These are phyloP conservation scores for Sclerotinia minor DNA, from an alignment of 2,329 filamentous ascomycete genomes.

Conservation along the genomic window DNA sequence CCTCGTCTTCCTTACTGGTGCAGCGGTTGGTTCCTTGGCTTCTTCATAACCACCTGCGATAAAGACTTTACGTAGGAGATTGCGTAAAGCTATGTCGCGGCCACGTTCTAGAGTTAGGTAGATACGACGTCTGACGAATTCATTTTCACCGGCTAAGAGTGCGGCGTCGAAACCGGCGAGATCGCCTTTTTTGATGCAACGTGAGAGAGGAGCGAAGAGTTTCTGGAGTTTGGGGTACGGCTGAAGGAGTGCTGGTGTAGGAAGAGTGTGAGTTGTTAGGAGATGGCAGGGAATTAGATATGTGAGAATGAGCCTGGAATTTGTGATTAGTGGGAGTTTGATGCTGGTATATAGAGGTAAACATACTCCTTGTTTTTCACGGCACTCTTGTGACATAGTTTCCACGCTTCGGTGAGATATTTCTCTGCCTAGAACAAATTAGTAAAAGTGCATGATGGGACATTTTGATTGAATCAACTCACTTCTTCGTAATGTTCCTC, in stretches of 20 bases:
- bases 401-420: constrained; percentile 76
- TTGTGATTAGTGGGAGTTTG: constrained; percentile 25
- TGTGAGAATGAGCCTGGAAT: constrained; percentile 75
- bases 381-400: constrained; percentile 73
- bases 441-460: constrained; percentile 12
- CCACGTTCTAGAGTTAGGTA: constrained; percentile 92
- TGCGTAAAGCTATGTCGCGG: constrained; percentile 87
- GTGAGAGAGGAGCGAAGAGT: constrained; percentile 75
- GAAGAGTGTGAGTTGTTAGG: constrained; percentile 82
- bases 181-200: constrained; percentile 79
- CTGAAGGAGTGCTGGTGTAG: constrained; percentile 67
- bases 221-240: constrained; percentile 74
- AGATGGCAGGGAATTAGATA: constrained; percentile 94
- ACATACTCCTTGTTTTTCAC: constrained; percentile 71
- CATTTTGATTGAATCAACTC: constrained; percentile 30
- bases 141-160: constrained; percentile 78
- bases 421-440: constrained; percentile 65
- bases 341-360: constrained; percentile 1
- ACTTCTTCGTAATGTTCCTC: constrained; percentile 89
- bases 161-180: constrained; percentile 82
- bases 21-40: constrained; percentile 64
- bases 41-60: constrained; percentile 80
- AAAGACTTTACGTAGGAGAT: constrained; percentile 89
- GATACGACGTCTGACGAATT: constrained; percentile 89
- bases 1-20: constrained; percentile 68